phyloP scores from a whole-genome alignment of 306 rosid species.

The Quercus bicolor region DNA sequence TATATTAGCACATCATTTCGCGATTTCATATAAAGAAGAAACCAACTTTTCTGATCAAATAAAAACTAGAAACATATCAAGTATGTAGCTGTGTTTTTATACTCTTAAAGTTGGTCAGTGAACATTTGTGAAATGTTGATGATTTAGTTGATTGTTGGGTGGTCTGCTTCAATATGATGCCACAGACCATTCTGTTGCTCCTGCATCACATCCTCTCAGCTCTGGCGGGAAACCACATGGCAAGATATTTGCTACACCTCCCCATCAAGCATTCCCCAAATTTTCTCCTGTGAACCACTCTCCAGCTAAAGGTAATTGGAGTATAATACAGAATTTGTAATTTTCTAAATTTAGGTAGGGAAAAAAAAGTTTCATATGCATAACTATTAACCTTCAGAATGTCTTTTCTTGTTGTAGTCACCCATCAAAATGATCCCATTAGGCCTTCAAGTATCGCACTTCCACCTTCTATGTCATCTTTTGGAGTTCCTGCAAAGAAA shows the following conservation, averaged over 20 bases:
- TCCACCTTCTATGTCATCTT: constrained; percentile 56
- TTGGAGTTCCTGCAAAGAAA: constrained; percentile 35
- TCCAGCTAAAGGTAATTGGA: constrained; percentile 23
- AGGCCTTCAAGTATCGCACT: constrained; percentile 50
- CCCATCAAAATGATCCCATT: constrained; percentile 26
- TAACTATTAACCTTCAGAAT: background rate
- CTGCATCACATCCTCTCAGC: constrained; percentile 21
- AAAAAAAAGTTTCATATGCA: background rate
- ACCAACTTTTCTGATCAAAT: background rate
- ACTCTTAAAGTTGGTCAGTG: background rate
- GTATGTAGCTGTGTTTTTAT: background rate
- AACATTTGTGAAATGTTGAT: background rate
- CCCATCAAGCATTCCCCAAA: constrained; percentile 4
- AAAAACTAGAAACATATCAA: background rate
- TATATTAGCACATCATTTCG: too few relatives aligned
- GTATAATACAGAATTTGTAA: background rate
- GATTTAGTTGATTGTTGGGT: background rate
- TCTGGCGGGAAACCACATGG: constrained; percentile 27
- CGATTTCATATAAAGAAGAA: too few relatives aligned
- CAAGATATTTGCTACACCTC: constrained; percentile 14
- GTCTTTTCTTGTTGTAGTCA: constrained; percentile 31
- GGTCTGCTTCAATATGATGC: background rate
- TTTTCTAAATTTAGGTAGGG: constrained; percentile 8
- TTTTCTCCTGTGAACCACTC: background rate
- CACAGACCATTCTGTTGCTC: constrained; percentile 27